Base-by-base conservation (phyloP, 2,329 filamentous ascomycete species). In the Colletotrichum plurivorum region DNA sequence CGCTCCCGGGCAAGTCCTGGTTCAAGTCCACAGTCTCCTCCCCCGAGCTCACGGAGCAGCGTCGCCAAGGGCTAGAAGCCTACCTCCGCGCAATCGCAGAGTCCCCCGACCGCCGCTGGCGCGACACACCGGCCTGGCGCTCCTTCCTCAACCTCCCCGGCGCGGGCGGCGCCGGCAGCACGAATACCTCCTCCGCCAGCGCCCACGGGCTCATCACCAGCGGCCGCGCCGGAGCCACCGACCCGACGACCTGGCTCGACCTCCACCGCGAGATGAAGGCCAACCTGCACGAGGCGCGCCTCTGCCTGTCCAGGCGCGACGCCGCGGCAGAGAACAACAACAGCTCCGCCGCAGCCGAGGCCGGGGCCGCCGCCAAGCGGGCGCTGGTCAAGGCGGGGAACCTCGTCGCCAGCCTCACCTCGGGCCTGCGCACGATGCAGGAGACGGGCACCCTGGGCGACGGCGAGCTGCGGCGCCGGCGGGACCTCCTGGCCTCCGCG, bases 1-100 rank as follows among this genome's bases (percentile, higher is more conserved):
- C 91, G 0, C 84, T 95, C 2, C 93, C 93, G 0, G 83, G 82
- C 15, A 96, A 96, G 78, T 90, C 90, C 54, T 96, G 93, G 93
- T 88, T 95, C 76, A 89, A 91, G 69, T 90, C 89, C 10, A 95
- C 93, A 4, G 84, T 93, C 60, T 88, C 86, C 63, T 93, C 90
- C 9, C 85, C 91, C 20, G 88, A 91, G 56, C 86, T 94, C 52
- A 92, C 93, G 27, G 91, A 93, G 76, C 82, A 89, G 71, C 90
- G 93, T n/a, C 89, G 93, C 51, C 75, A 80, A 13, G 90, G 85
- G 0, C 85, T 96, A 10, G 92, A 95, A 77, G 80, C 83, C 52
- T 96, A 95, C 79, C 84, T 96, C 3, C 88, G 88, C 58, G 87
- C 88, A 46, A 92, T 96, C 69, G 91, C 93, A 56, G 90, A 90